These are phyloP conservation scores for Camptophora hylomeconis DNA, from an alignment of 2,329 filamentous ascomycete species.

Conservation along the genomic window DNA sequence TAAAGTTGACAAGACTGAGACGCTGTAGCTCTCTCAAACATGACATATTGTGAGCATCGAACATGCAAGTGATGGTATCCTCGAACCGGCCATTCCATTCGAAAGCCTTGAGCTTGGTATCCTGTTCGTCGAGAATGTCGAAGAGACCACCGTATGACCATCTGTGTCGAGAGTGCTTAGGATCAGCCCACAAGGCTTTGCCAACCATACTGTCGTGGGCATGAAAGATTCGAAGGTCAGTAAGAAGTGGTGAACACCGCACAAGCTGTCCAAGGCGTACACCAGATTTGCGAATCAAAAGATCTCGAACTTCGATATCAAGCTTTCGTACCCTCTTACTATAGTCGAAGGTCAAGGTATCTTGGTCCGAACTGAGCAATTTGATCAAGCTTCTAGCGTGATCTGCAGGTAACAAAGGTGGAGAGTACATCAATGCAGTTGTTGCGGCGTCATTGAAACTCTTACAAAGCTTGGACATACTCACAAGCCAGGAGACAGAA, in stretches of 20 bases:
- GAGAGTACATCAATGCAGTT: slow-evolving; percentile 56
- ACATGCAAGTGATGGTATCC: slow-evolving; percentile 28
- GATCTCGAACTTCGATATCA: slow-evolving; percentile 52
- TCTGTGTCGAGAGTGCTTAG: slow-evolving; percentile 24
- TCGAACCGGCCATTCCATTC: slow-evolving; percentile 42
- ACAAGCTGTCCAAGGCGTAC: slow-evolving; percentile 48
- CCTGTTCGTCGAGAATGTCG: slow-evolving; percentile 41
- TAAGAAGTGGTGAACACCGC: slow-evolving; percentile 51
- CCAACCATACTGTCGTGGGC: slow-evolving; percentile 41
- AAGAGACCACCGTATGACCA: slow-evolving; percentile 62
- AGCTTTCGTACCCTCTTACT: slow-evolving; percentile 57
- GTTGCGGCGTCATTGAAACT: slow-evolving; percentile 60
- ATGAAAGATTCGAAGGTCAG: slow-evolving; percentile 59
- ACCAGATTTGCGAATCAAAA: slow-evolving; percentile 40
- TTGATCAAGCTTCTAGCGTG: slow-evolving; percentile 36
- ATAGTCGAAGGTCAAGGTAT: slow-evolving; percentile 47
- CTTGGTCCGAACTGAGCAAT: slow-evolving; percentile 42
- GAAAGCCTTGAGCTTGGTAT: slow-evolving; percentile 36
- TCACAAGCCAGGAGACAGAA: slow-evolving; percentile 50
- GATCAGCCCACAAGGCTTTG: slow-evolving; percentile 17
- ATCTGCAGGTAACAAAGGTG: slow-evolving; percentile 45
- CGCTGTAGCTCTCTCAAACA: slow-evolving; percentile 36
- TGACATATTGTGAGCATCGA: slow-evolving; percentile 39
- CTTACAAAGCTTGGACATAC: slow-evolving; percentile 49
- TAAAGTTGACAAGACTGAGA: slow-evolving; percentile 26